Evolutionary conservation across 192 early-diverging fungal species (phyloP).

Genomic region (Umbelopsis sp.): DNA sequence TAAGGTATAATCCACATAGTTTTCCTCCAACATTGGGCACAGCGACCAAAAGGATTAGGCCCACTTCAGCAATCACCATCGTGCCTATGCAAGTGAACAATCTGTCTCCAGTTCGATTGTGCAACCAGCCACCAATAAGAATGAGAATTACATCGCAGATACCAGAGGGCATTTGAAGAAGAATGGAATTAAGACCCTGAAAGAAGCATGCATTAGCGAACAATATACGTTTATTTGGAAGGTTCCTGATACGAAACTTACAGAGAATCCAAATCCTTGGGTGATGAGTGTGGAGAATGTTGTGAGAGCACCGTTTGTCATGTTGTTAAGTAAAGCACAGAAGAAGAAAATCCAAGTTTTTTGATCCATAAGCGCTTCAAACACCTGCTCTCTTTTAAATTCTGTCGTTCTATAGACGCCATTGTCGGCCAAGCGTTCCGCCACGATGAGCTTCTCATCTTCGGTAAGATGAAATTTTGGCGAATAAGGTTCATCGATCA

Average conservation of each 20-base stretch:
- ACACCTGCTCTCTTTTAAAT: constrained; percentile 27
- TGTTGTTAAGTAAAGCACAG: constrained; percentile 16
- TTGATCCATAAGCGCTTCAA: constrained; percentile 28
- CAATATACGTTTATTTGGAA: too few species aligned
- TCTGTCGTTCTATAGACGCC: constrained; percentile 7
- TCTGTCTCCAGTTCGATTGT: constrained; percentile 17
- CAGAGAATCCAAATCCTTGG: constrained; percentile 24
- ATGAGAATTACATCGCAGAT: constrained; percentile 15
- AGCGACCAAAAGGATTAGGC: constrained; percentile 23
- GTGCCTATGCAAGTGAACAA: constrained; percentile 10
- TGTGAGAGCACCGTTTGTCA: constrained; percentile 31
- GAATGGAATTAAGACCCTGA: constrained; percentile 28
- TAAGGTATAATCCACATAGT: constrained; percentile 2
- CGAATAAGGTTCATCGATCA: constrained; percentile 22
- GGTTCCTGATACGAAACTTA: constrained; percentile 14
- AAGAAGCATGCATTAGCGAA: background rate
- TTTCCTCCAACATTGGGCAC: constrained; percentile 11
- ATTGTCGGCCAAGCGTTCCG: constrained; percentile 31
- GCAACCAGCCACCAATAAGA: constrained; percentile 18
- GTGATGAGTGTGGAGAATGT: constrained; percentile 25
- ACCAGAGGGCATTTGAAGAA: constrained; percentile 32
- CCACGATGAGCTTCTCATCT: constrained; percentile 29
- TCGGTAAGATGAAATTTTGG: constrained; percentile 15
- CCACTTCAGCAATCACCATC: constrained; percentile 12
- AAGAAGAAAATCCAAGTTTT: constrained; percentile 24